Evolutionary conservation across 2,329 filamentous ascomycete species (phyloP).

Genomic region (Nemania serpens): DNA sequence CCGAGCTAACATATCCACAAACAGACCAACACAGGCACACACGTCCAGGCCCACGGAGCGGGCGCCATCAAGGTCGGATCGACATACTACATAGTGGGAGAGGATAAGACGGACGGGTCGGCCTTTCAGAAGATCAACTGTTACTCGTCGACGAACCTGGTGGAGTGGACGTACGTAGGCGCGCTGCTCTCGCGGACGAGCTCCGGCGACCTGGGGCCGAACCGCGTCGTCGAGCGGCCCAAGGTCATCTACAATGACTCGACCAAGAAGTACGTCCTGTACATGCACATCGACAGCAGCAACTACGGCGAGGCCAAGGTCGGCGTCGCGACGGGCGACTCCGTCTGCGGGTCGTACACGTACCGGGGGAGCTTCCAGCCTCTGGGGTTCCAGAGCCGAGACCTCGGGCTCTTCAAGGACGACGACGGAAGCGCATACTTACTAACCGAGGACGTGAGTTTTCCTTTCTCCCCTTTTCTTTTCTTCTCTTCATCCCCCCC

Average conservation of each 20-base stretch:
- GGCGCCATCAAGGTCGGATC: conserved; percentile 63
- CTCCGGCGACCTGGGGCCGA: conserved; percentile 63
- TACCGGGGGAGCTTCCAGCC: conserved; percentile 49
- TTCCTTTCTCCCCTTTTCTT: not conserved
- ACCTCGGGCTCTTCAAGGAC: conserved; percentile 59
- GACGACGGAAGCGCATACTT: conserved; percentile 37
- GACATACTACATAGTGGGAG: conserved; percentile 70
- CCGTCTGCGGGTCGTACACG: conserved; percentile 64
- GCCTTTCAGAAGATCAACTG: conserved; percentile 69
- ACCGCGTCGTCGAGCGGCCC: conserved; percentile 67
- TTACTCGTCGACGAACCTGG: conserved; percentile 65
- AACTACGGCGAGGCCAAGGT: conserved; percentile 67
- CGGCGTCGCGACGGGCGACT: conserved; percentile 63
- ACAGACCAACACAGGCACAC: conserved; percentile 41
- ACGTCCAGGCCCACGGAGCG: conserved; percentile 69
- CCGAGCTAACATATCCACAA: not conserved
- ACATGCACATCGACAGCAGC: conserved; percentile 65
- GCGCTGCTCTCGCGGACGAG: conserved; percentile 59
- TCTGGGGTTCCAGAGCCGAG: conserved; percentile 56
- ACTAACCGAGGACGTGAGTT: conserved; percentile 33
- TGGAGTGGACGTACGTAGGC: conserved; percentile 66
- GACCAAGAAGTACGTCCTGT: conserved; percentile 68
- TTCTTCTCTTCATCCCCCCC: not conserved
- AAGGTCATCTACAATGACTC: conserved; percentile 70
- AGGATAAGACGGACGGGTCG: conserved; percentile 68